These are phyloP conservation scores for Rhizoclosmatium hyalinum DNA, from an alignment of 371 early-diverging fungal species.

Conservation along the genomic window DNA sequence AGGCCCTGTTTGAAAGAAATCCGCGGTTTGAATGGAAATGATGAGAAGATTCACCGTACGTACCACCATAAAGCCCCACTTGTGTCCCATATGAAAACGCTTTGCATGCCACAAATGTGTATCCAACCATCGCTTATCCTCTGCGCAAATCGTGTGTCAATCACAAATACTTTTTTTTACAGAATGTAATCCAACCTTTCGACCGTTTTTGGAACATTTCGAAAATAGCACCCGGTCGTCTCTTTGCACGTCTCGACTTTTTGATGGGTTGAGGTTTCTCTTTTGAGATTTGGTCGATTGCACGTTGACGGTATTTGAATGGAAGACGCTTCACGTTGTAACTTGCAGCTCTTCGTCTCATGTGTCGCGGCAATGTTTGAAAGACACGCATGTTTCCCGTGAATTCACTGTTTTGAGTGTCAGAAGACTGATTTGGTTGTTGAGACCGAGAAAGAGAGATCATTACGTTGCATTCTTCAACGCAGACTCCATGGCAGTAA, in stretches of 20 bases:
- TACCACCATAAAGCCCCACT: constrained; percentile 86
- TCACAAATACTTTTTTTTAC: constrained; percentile 16
- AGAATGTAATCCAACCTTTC: constrained; percentile 48
- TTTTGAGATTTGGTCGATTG: constrained; percentile 44
- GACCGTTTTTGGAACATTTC: constrained; percentile 65
- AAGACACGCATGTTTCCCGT: constrained; percentile 75
- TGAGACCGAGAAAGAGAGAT: constrained; percentile 10
- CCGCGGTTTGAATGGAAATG: neutral
- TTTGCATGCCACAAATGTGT: constrained; percentile 99
- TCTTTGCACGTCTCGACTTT: constrained; percentile 28
- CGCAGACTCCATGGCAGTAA: constrained; percentile 79
- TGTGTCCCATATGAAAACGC: constrained; percentile 88
- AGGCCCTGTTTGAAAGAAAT: constrained; percentile 54
- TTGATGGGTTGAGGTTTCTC: constrained; percentile 33
- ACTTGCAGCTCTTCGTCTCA: constrained; percentile 90
- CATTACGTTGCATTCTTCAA: constrained; percentile 61
- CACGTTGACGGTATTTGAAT: constrained; percentile 73
- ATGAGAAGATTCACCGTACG: neutral
- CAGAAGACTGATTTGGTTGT: neutral
- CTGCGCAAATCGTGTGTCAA: constrained; percentile 39
- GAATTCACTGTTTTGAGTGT: constrained; percentile 48
- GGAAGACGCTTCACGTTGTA: constrained; percentile 90
- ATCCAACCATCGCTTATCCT: constrained; percentile 86
- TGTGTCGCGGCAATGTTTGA: constrained; percentile 86
- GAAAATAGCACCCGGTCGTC: constrained; percentile 52